A percentile compares a stretch with the other conserved stretches of the same genome.
These are phyloP conservation scores for Botrytis pseudocinerea DNA, from an alignment of 2,329 filamentous ascomycete genomes.

Conservation along the genomic window DNA sequence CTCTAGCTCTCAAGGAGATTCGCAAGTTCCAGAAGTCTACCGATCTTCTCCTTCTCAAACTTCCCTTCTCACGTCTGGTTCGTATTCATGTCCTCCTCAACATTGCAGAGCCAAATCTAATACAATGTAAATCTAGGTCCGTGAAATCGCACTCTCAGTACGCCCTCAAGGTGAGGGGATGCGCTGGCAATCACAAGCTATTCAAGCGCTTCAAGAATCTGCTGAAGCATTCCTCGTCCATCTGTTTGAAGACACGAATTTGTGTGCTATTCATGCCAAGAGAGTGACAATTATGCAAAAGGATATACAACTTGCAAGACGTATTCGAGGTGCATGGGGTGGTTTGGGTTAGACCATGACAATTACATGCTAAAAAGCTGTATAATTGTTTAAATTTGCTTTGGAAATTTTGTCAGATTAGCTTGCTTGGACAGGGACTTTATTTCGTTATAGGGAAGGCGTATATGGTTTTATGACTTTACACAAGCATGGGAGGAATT, in stretches of 20 bases:
- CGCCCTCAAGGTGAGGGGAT: slow-evolving; percentile 67
- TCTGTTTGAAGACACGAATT: slow-evolving; percentile 93
- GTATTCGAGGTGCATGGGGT: slow-evolving; percentile 77
- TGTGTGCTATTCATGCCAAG: slow-evolving; percentile 96
- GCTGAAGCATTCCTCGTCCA: slow-evolving; percentile 96
- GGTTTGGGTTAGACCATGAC: slow-evolving; percentile 53
- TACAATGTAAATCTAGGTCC: slow-evolving; percentile 48
- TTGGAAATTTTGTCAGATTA: slow-evolving; percentile 1
- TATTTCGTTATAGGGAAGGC: background rate
- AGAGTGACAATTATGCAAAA: slow-evolving; percentile 97
- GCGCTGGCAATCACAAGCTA: slow-evolving; percentile 94
- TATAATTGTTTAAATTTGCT: slow-evolving; percentile 7
- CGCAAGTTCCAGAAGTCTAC: slow-evolving; percentile 86
- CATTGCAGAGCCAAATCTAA: background rate
- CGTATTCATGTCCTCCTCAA: slow-evolving; percentile 12
- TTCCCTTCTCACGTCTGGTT: slow-evolving; percentile 77
- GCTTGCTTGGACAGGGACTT: background rate
- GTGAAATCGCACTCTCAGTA: slow-evolving; percentile 70
- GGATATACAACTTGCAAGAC: slow-evolving; percentile 88
- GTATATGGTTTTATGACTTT: slow-evolving; percentile 10
- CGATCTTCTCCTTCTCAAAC: slow-evolving; percentile 78
- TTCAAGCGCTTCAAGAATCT: slow-evolving; percentile 89
- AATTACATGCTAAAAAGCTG: background rate
- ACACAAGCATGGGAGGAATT: slow-evolving; percentile 3
- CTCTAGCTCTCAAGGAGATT: slow-evolving; percentile 87